Evolutionary conservation across 768 basidiomycete genomes (phyloP).

Genomic region (Phylloporus rhodoxanthus): DNA sequence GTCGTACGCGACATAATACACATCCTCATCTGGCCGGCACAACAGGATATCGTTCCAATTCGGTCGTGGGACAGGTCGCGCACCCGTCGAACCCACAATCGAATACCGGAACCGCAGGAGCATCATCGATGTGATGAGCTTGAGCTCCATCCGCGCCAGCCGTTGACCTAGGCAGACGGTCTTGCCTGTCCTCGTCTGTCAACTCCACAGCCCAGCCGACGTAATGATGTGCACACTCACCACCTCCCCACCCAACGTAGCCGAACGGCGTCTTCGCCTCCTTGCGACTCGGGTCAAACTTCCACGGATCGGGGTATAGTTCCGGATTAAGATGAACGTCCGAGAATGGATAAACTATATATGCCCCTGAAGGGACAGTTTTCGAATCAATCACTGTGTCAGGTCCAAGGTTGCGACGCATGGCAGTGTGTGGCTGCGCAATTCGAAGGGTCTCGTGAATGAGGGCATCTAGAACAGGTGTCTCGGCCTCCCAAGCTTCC

Average conservation of each 20-base stretch:
- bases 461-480: conserved; percentile 65
- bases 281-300: conserved; percentile 57
- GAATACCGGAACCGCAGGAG: conserved; percentile 57
- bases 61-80: conserved; percentile 44
- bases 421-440: conserved; percentile 74
- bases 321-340: conserved; percentile 70
- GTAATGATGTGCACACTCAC: conserved; percentile 40
- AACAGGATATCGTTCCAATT: conserved; percentile 76
- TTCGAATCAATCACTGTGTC: conserved; percentile 65
- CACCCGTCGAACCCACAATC: conserved; percentile 49
- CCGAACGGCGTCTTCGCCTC: conserved; percentile 48
- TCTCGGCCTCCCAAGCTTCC: conserved; percentile 63
- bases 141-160: conserved; percentile 68
- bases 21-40: conserved; percentile 54
- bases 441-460: conserved; percentile 74
- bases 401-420: conserved; percentile 74
- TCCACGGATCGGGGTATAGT: conserved; percentile 73
- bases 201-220: conserved; percentile 7
- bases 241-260: conserved; percentile 77
- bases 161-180: conserved; percentile 68
- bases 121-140: conserved; percentile 63
- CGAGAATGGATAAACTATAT: conserved; percentile 74
- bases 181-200: conserved; percentile 45
- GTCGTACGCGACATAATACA: conserved; percentile 49
- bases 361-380: conserved; percentile 65